Evolutionary conservation across 805 yeast species (phyloP).

Genomic region (Wickerhamiella siamensis): DNA sequence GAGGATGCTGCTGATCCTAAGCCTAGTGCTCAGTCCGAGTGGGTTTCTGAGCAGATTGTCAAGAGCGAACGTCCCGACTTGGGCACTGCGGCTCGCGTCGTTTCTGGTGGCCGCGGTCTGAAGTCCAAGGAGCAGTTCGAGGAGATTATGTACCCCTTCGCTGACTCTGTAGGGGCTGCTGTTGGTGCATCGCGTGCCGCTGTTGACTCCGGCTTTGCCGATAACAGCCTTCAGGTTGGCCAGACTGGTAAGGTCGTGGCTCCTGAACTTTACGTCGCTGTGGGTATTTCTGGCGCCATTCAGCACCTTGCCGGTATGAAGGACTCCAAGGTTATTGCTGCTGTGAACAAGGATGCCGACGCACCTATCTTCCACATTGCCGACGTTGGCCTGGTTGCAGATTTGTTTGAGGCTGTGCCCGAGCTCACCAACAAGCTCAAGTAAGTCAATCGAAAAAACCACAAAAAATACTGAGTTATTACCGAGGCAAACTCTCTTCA

Average conservation of each 20-base stretch:
- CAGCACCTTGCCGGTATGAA: conserved; percentile 99
- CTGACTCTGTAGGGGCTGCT: conserved; percentile 74
- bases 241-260: conserved; percentile 98
- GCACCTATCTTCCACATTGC: conserved; percentile 88
- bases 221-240: conserved; percentile 92
- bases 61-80: conserved; percentile 83
- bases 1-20: conserved; percentile 29
- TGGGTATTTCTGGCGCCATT: conserved; percentile 93
- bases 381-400: conserved; percentile 82
- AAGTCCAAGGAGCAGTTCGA: conserved; percentile 83
- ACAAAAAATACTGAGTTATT: too few relatives aligned
- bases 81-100: conserved; percentile 65
- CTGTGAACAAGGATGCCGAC: conserved; percentile 87
- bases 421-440: conserved; percentile 57
- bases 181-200: conserved; percentile 98
- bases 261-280: conserved; percentile 84
- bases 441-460: too few relatives aligned
- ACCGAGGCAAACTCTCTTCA: too few relatives aligned
- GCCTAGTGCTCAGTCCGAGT: conserved; percentile 32
- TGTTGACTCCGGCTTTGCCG: conserved; percentile 90
- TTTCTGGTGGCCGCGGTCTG: conserved; percentile 90
- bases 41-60: conserved; percentile 62
- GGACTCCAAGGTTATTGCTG: conserved; percentile 85
- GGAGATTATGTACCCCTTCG: conserved; percentile 61
- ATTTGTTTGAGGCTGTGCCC: conserved; percentile 75